These are phyloP conservation scores for Metschnikowia lachancei DNA, from an alignment of 805 yeast genomes.

Conservation along the genomic window DNA sequence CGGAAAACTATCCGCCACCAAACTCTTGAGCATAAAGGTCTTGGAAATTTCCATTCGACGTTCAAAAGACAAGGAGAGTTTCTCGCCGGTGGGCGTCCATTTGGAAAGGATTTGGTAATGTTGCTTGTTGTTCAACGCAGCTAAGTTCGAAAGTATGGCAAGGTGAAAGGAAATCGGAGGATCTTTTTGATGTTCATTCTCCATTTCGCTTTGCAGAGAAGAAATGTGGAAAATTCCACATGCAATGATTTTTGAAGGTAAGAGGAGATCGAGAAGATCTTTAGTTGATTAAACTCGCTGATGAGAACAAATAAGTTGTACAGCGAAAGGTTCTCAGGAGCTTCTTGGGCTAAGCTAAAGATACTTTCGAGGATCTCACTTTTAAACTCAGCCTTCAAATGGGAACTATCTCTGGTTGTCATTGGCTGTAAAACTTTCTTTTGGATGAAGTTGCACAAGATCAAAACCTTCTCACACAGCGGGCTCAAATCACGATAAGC, in stretches of 20 bases:
- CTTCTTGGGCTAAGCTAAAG: slow-evolving; percentile 28
- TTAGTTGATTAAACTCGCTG: slow-evolving; percentile 48
- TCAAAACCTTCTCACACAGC: slow-evolving; percentile 33
- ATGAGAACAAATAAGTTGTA: slow-evolving; percentile 46
- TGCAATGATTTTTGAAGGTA: slow-evolving; percentile 81
- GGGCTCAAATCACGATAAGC: slow-evolving; percentile 31
- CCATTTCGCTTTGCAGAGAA: slow-evolving; percentile 32
- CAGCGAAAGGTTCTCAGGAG: slow-evolving; percentile 9
- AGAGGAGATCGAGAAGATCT: slow-evolving; percentile 55
- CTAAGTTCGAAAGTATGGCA: slow-evolving; percentile 55
- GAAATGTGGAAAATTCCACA: slow-evolving; percentile 72
- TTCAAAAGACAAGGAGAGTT: slow-evolving; percentile 37
- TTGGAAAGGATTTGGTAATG: slow-evolving; percentile 54
- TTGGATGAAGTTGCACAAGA: slow-evolving; percentile 46
- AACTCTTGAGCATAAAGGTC: slow-evolving; percentile 31
- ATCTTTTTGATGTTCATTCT: slow-evolving; percentile 3
- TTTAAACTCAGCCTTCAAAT: slow-evolving; percentile 45
- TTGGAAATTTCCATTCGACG: slow-evolving; percentile 35
- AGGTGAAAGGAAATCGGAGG: slow-evolving; percentile 46
- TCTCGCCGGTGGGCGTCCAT: slow-evolving; percentile 36
- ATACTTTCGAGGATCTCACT: slow-evolving; percentile 41
- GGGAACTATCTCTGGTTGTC: slow-evolving; percentile 18
- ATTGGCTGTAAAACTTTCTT: slow-evolving; percentile 31
- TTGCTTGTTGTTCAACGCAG: slow-evolving; percentile 52
- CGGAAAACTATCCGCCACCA: slow-evolving; percentile 24